Evolutionary conservation across 306 rosid genomes (phyloP).

Genomic region (Delonix regia): DNA sequence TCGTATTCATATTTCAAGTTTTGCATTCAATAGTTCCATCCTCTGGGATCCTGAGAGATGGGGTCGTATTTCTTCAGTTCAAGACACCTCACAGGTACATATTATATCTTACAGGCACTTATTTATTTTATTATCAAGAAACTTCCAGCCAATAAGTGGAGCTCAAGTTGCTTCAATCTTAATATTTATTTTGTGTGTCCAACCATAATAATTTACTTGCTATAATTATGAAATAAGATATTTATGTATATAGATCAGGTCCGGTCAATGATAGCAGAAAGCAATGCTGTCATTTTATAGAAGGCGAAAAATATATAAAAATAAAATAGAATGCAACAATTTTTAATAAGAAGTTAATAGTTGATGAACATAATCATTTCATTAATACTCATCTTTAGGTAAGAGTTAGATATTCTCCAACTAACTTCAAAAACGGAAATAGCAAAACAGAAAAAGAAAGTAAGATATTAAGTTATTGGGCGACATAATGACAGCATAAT

Average conservation of each 20-base stretch:
- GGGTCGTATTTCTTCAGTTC: slow-evolving; percentile 92
- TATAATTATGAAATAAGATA: neutral
- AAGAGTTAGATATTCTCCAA: neutral
- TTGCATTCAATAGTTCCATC: slow-evolving; percentile 90
- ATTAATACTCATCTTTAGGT: neutral
- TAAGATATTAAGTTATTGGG: neutral
- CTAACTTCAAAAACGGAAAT: neutral
- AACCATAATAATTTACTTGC: neutral
- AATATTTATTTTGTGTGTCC: neutral
- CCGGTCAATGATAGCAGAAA: too few species aligned
- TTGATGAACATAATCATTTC: neutral
- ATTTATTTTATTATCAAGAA: too few species aligned
- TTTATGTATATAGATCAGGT: too few species aligned
- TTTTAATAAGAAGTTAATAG: too few species aligned
- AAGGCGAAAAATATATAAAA: too few species aligned
- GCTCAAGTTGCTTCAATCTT: too few species aligned
- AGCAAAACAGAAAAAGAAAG: neutral
- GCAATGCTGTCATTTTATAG: too few species aligned
- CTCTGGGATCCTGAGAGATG: slow-evolving; percentile 98
- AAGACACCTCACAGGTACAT: slow-evolving; percentile 81
- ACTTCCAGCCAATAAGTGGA: too few species aligned
- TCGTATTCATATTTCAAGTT: slow-evolving; percentile 81
- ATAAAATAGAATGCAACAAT: too few species aligned
- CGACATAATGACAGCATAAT: neutral
- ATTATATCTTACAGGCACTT: too few species aligned